phyloP scores from a whole-genome alignment of 2,329 filamentous ascomycete genomes.

The Calycina marina region DNA sequence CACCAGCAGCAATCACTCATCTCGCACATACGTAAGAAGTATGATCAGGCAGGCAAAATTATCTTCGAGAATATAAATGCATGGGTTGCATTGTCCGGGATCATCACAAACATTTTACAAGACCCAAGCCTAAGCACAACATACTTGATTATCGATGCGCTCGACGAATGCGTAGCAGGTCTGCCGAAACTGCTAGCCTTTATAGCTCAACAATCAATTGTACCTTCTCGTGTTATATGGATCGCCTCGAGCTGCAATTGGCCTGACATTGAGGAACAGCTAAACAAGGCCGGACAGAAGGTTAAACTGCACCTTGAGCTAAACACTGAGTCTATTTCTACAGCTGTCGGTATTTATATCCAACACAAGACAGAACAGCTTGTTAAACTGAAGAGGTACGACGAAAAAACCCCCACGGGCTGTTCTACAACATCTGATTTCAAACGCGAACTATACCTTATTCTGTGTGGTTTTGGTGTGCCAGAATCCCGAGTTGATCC shows the following conservation, averaged over 20 bases:
- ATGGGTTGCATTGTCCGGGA: constrained; percentile 5
- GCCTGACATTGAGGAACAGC: constrained; percentile 4
- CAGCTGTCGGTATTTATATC: constrained; percentile 20
- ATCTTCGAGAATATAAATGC: constrained; percentile 6
- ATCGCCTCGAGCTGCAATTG: constrained; percentile 10
- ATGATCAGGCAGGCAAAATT: constrained; percentile 3
- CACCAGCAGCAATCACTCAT: constrained; percentile 2
- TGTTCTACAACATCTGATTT: constrained; percentile 15
- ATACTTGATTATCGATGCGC: constrained; percentile 14
- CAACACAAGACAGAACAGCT: constrained; percentile 8
- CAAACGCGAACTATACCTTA: constrained; percentile 15
- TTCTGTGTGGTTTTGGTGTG: background rate
- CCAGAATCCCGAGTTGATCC: background rate
- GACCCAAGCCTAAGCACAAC: constrained; percentile 3
- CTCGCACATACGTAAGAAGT: constrained; percentile 4
- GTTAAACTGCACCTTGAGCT: constrained; percentile 17
- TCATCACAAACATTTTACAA: constrained; percentile 6
- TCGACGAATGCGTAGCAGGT: constrained; percentile 11
- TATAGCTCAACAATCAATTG: constrained; percentile 3
- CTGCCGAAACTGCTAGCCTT: constrained; percentile 6
- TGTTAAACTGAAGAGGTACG: constrained; percentile 1
- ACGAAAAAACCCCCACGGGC: constrained; percentile 20
- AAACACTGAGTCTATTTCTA: constrained; percentile 23
- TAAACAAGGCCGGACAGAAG: constrained; percentile 1
- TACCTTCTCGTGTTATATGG: constrained; percentile 7